Conservation (phyloP, 1,139 yeast genomes). For the Hyphopichia fennica region DNA sequence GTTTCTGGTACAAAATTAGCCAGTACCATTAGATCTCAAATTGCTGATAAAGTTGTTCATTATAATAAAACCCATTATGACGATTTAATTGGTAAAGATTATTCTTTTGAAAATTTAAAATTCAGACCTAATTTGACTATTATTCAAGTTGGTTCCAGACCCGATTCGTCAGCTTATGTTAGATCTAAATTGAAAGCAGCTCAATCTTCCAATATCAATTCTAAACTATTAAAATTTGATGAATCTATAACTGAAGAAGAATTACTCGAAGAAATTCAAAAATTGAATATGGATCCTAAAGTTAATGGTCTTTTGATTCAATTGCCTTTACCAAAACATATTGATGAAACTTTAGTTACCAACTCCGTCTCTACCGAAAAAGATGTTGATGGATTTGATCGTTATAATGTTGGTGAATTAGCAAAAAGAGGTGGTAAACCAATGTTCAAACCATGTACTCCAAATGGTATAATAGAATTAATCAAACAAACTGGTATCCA, state of each 20-base stretch:
- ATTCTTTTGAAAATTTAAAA: constrained; percentile 29
- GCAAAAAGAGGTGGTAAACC: constrained; percentile 75
- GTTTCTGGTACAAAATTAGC: constrained; percentile 49
- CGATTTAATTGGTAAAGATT: constrained; percentile 12
- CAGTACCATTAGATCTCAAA: constrained; percentile 32
- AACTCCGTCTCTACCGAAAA: constrained; percentile 66
- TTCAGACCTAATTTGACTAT: constrained; percentile 68
- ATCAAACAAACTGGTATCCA: constrained; percentile 61
- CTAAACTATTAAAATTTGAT: constrained; percentile 57
- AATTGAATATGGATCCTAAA: constrained; percentile 59
- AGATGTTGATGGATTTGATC: constrained; percentile 81
- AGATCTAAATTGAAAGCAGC: constrained; percentile 76
- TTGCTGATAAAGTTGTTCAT: constrained; percentile 43
- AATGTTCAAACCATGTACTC: constrained; percentile 74
- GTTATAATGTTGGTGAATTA: constrained; percentile 73
- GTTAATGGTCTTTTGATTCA: constrained; percentile 74
- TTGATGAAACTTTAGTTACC: constrained; percentile 67
- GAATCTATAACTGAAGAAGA: constrained; percentile 57
- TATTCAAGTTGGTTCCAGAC: constrained; percentile 73
- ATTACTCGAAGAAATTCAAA: constrained; percentile 53
- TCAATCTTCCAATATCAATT: constrained; percentile 61
- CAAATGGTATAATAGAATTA: constrained; percentile 71
- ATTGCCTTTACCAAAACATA: constrained; percentile 69
- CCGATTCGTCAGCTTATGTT: constrained; percentile 78
- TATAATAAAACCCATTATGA: constrained; percentile 34